Evolutionary conservation across 768 basidiomycete species (phyloP).

Genomic region (Daedaleopsis nitida): DNA sequence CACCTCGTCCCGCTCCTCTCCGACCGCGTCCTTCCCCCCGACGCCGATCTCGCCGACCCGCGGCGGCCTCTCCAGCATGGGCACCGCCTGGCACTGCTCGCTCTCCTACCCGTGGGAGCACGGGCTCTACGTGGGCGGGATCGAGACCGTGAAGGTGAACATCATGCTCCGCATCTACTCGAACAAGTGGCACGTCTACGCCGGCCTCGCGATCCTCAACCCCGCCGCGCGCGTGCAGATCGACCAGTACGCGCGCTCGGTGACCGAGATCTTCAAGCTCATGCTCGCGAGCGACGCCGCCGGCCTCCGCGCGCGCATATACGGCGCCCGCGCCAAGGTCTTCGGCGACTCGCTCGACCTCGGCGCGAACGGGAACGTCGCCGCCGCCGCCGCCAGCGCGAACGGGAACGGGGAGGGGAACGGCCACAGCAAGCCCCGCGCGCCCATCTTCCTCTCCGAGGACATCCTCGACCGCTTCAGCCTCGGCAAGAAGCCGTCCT

Average conservation of each 20-base stretch:
- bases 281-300: conserved; percentile 70
- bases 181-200: conserved; percentile 99
- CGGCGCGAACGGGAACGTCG: conserved; percentile 16
- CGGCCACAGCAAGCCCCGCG: conserved; percentile 32
- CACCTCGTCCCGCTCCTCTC: neutral
- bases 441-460: conserved; percentile 82
- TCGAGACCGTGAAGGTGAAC: conserved; percentile 98
- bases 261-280: conserved; percentile 91
- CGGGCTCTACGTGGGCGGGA: conserved; percentile 92
- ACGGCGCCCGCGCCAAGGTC: conserved; percentile 72
- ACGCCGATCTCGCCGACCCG: neutral
- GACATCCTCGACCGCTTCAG: conserved; percentile 89
- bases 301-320: conserved; percentile 69
- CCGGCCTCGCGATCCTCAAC: conserved; percentile 96
- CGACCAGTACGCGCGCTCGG: conserved; percentile 84
- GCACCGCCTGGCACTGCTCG: conserved; percentile 87
- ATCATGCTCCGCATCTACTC: conserved; percentile 94
- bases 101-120: conserved; percentile 93
- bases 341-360: conserved; percentile 50
- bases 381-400: neutral
- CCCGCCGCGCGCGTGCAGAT: conserved; percentile 88
- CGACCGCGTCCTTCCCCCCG: neutral
- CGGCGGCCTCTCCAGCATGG: conserved; percentile 83
- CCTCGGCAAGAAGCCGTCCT: conserved; percentile 50
- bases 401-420: conserved; percentile 15